Evolutionary conservation across 2,329 filamentous ascomycete genomes (phyloP), one percentile per base, ranked within the genome.

Genomic region (Fusarium bactridioides): DNA sequence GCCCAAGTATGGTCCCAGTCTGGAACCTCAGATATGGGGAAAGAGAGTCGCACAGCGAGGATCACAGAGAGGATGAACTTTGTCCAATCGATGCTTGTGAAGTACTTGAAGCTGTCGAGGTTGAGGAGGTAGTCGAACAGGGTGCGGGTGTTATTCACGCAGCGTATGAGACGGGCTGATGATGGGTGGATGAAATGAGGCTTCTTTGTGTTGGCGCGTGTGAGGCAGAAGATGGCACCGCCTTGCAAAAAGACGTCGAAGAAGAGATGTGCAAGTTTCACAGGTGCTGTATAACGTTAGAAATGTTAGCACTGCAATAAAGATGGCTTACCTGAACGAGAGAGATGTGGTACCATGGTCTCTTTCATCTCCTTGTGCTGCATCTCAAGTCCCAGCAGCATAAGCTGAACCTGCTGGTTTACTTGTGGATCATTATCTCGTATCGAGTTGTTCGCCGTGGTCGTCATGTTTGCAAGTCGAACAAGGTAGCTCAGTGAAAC

Each of bases 381-480:
- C 7, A 83, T 76, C 64, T 86, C 84, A 33, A 88, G 80, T 0
- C 86, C 86, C 4, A 83, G 78, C n/a, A 85, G 74, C 66, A 88
- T 80, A 23, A 88, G 79, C 6, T 79, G 78, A 25, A 78, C 80
- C 48, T 87, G 84, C 63, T 85, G 81, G 41, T 83, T 78, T 10
- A 74, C 75, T 47, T 79, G 78, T 40, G 75, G 63, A 44, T 78
- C 71, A 13, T 66, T 65, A n/a, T 77, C 72, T 33, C 78, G 73
- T 10, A 79, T 74, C 7, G 83, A 75, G 10, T 78, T 76, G 40
- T 79, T 73, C 7, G 83, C 81, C 61, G 85, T 82, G 53, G 81
- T 81, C 4, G 79, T 72, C 19, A 85, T 79, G 41, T 83, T 82
- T 10, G 83, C 79, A 7, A 86, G 66, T 11, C 84, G 81, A 6